Base-by-base conservation (phyloP, 495 filamentous ascomycete genomes). In the Xylaria cubensis region DNA sequence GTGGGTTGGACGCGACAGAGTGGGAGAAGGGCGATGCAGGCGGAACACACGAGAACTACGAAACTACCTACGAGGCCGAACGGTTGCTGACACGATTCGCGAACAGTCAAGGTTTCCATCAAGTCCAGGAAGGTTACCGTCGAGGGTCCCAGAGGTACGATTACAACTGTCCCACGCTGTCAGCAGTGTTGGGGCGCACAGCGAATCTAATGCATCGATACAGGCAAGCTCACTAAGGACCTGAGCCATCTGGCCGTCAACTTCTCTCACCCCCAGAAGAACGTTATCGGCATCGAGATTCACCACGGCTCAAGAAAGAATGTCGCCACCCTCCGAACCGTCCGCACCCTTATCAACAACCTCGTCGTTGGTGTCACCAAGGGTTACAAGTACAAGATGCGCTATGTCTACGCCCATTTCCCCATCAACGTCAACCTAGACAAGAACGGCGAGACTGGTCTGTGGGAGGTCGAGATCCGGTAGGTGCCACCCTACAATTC, bases 371-470 rank as follows among this genome's bases (percentile, higher is more conserved):
- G 96, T 84, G 96, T 99, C 73, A 99, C 97, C 81, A 95, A 92
- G 87, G 96, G 96, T 73, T 99, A 92, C 93, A 95, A 95, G 88
- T 99, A 99, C 92, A 99, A 98, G 92, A 98, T 99, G 96, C 93
- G 96, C 76, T 99, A 99, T 86, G 96, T 99, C 86, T 99, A 99
- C 84, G 96, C 96, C 78, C 96, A 99, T 90, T 99, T 99, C 83
- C 96, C 96, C 83, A 99, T 99, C 93, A 99, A 98, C 89, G 96
- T 99, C 84, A 98, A 98, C 88, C 85, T 99, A 76, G 94, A 98
- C 73, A 95, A 97, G 92, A 96, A 97, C 89, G 83, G 83, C 77
- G 95, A 98, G 88, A 96, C 94, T 74, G 95, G 92, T 67, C 82
- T 89, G 74, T 91, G 80, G 80, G 93, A 97, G 84, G 92, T 99